phyloP scores from a whole-genome alignment of 2,329 filamentous ascomycete genomes.

The Fusarium transvaalense region DNA sequence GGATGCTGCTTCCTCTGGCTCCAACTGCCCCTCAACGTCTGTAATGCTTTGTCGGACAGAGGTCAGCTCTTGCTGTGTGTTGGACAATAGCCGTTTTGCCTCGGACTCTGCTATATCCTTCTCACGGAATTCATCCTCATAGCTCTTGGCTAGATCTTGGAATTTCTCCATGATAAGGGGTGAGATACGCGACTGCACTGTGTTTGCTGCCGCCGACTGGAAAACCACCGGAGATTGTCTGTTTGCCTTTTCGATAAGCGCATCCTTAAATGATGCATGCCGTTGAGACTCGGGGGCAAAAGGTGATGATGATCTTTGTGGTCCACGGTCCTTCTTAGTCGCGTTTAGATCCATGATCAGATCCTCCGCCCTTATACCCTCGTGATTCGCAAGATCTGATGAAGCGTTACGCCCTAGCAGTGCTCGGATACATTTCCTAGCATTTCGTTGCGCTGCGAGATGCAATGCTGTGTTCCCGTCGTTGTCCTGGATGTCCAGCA shows the following conservation, averaged over 20 bases:
- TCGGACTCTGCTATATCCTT: slow-evolving; percentile 78
- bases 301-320: slow-evolving; percentile 80
- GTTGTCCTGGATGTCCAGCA: slow-evolving; percentile 85
- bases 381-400: slow-evolving; percentile 83
- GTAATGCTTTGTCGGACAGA: slow-evolving; percentile 69
- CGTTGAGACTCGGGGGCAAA: slow-evolving; percentile 73
- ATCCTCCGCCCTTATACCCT: slow-evolving; percentile 86
- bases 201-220: slow-evolving; percentile 75
- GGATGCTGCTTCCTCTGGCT: slow-evolving; percentile 66
- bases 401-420: slow-evolving; percentile 83
- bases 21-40: slow-evolving; percentile 67
- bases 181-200: slow-evolving; percentile 76
- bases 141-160: slow-evolving; percentile 75
- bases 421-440: slow-evolving; percentile 88
- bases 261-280: slow-evolving; percentile 66
- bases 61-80: slow-evolving; percentile 76
- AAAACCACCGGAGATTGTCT: slow-evolving; percentile 60
- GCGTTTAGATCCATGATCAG: slow-evolving; percentile 83
- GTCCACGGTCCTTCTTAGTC: slow-evolving; percentile 73
- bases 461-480: slow-evolving; percentile 90
- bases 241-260: slow-evolving; percentile 57
- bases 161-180: slow-evolving; percentile 79
- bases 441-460: slow-evolving; percentile 81
- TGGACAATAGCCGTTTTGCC: slow-evolving; percentile 73
- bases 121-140: slow-evolving; percentile 81